Percentiles rank a stretch among this genome's conserved stretches.
Conservation (phyloP, 1,284 basidiomycete species). For the Rhizoctonia solani region DNA sequence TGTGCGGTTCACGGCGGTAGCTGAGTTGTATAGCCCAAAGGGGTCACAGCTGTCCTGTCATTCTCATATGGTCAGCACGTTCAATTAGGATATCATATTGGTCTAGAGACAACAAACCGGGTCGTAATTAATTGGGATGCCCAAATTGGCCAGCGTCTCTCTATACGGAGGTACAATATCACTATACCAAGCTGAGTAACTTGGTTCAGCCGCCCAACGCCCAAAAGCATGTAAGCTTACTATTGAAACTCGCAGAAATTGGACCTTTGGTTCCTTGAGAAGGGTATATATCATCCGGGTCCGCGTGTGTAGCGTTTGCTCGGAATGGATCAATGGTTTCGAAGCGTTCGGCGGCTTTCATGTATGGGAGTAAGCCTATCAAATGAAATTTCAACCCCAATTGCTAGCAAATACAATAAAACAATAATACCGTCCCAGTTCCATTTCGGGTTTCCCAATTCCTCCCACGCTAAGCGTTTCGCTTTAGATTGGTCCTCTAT, state of each 20-base stretch:
- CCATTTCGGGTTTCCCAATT: constrained; percentile 40
- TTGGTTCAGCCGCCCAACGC: constrained; percentile 42
- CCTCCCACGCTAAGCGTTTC: constrained; percentile 34
- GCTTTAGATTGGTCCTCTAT: constrained; percentile 39
- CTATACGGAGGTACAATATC: constrained; percentile 38
- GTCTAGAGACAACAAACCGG: constrained; percentile 29
- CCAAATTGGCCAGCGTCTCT: constrained; percentile 13
- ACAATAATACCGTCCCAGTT: constrained; percentile 46
- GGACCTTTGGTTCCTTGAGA: constrained; percentile 44
- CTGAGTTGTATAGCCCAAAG: constrained; percentile 35
- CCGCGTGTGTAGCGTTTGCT: constrained; percentile 39
- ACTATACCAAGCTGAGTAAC: constrained; percentile 35
- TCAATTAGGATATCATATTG: neutral
- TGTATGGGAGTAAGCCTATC: constrained; percentile 44
- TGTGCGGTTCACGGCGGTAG: constrained; percentile 39
- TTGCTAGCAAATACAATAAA: too few species aligned
- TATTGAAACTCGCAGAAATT: constrained; percentile 43
- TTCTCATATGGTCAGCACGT: neutral
- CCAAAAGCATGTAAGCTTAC: constrained; percentile 43
- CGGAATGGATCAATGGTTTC: constrained; percentile 40
- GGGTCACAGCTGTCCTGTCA: constrained; percentile 17
- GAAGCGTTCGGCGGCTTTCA: constrained; percentile 47
- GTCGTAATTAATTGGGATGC: constrained; percentile 22
- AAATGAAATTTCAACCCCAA: too few species aligned
- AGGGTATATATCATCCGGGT: constrained; percentile 38